These are phyloP conservation scores for Ochromonas danica DNA, from an alignment of 108 stramenopile species.

Conservation along the genomic window DNA sequence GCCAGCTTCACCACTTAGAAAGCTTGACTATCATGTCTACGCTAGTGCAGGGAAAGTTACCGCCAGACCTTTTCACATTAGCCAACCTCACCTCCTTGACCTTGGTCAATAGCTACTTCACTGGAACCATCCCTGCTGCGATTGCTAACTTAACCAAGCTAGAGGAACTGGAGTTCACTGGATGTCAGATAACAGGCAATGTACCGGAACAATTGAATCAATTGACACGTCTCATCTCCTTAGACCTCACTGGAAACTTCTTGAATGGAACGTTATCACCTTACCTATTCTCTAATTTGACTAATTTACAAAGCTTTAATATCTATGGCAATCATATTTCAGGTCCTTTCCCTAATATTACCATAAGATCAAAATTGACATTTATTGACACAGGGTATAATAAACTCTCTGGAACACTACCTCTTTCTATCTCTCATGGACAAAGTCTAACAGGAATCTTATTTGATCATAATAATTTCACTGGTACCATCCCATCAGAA, in stretches of 20 bases:
- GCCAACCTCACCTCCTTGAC: not conserved
- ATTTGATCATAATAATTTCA: not conserved
- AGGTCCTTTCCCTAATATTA: not conserved
- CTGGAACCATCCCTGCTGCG: not conserved
- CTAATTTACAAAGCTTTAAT: not conserved
- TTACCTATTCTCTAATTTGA: not conserved
- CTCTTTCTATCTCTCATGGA: no score
- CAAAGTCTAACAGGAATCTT: no score
- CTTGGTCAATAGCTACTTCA: not conserved
- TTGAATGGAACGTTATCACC: slow-evolving; percentile 4
- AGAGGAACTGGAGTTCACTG: not conserved
- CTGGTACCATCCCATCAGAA: slow-evolving; percentile 19
- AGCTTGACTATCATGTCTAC: not conserved
- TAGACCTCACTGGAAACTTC: not conserved
- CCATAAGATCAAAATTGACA: no score
- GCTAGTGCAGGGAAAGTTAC: not conserved
- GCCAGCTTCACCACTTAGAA: not conserved
- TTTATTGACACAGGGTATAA: no score
- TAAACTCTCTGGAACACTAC: no score
- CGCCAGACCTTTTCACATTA: not conserved
- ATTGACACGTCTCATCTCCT: not conserved
- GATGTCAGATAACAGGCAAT: not conserved
- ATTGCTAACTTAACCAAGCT: not conserved
- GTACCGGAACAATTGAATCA: not conserved
- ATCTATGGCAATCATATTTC: not conserved